Conservation (phyloP, 2,329 filamentous ascomycete species). For the Boeremia lycopersici region DNA sequence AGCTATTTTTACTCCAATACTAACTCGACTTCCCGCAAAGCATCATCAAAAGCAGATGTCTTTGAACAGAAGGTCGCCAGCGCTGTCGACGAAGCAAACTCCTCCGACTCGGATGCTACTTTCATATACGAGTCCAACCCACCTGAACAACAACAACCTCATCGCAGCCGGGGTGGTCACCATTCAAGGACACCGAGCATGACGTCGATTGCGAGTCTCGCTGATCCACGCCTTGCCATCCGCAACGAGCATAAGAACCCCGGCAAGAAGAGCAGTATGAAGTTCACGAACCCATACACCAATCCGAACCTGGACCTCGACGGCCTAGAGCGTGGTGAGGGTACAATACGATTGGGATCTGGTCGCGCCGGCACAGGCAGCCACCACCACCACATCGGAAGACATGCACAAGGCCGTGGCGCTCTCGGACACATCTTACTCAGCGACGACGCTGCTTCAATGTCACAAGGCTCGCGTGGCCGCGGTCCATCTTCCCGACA, state of each 20-base stretch:
- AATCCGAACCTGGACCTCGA: conserved; percentile 61
- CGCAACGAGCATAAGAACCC: conserved; percentile 68
- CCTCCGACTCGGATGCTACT: conserved; percentile 96
- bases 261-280: conserved; percentile 89
- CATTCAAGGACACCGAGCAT: conserved; percentile 89
- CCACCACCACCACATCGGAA: conserved; percentile 80
- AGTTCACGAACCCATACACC: conserved; percentile 80
- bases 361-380: conserved; percentile 63
- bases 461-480: conserved; percentile 72
- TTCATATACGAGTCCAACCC: conserved; percentile 99
- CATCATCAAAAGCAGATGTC: conserved; percentile 94
- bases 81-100: conserved; percentile 93
- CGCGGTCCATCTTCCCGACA: conserved; percentile 64
- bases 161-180: conserved; percentile 81
- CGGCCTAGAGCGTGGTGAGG: conserved; percentile 47
- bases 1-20: conserved; percentile 45
- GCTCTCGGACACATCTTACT: conserved; percentile 71
- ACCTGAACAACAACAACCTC: conserved; percentile 61
- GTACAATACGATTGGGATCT: conserved; percentile 49
- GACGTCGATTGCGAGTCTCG: conserved; percentile 76
- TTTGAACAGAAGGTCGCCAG: conserved; percentile 97
- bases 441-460: conserved; percentile 61
- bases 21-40: conserved; percentile 56
- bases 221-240: conserved; percentile 61
- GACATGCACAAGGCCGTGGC: conserved; percentile 75